A percentile compares a stretch with the other conserved stretches of the same genome.
These are phyloP conservation scores for Cryptosporidium andersoni DNA, from an alignment of 169 alveolate genomes.

Conservation along the genomic window DNA sequence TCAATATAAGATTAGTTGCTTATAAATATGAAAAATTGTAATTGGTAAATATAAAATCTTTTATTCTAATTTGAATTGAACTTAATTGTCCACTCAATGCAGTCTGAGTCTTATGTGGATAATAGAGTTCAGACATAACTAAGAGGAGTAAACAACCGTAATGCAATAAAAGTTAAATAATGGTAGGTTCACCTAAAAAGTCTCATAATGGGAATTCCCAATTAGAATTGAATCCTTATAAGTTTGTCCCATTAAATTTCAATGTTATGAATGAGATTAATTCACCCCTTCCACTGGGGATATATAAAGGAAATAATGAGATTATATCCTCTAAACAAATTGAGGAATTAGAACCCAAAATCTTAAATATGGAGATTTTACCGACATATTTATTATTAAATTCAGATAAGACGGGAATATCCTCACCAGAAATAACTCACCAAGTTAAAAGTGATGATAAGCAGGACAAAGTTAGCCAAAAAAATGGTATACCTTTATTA, in stretches of 20 bases:
- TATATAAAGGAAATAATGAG: constrained; percentile 49
- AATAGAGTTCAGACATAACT: too few species aligned
- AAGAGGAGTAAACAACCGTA: too few species aligned
- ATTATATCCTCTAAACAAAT: not conserved
- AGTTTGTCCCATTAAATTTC: constrained; percentile 37
- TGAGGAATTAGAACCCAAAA: constrained; percentile 8
- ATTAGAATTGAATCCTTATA: constrained; percentile 19
- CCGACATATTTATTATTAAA: constrained; percentile 22
- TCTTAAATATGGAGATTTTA: constrained; percentile 28
- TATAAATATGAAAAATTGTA: too few species aligned
- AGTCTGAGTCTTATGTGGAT: too few species aligned
- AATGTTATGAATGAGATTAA: constrained; percentile 24
- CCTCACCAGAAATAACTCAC: not conserved
- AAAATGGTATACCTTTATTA: not conserved
- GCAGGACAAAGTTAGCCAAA: not conserved
- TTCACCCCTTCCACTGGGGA: constrained; percentile 35
- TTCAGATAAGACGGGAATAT: not conserved
- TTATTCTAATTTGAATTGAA: too few species aligned
- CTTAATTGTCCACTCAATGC: too few species aligned
- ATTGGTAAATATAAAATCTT: too few species aligned
- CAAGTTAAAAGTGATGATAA: not conserved
- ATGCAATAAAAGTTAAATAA: too few species aligned
- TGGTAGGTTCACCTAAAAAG: too few species aligned
- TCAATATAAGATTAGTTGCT: too few species aligned
- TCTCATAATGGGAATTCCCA: too few species aligned